Conservation (phyloP, 208 protist species). For the Trypanosoma melophagium region DNA sequence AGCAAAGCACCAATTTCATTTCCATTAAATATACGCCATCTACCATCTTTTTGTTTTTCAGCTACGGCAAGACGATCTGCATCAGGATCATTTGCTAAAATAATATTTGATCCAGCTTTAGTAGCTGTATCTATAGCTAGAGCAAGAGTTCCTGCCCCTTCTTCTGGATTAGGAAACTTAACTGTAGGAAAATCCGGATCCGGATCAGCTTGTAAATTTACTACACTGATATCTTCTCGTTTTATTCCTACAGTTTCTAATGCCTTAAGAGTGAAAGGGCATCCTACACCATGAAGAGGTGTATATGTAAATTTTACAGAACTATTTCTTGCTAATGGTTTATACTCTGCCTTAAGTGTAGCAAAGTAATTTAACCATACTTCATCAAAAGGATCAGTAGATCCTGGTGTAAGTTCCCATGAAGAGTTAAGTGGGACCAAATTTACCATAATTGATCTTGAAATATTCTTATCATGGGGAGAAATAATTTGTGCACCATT, state of each 20-base stretch:
- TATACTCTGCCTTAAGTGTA: conserved; percentile 45
- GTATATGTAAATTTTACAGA: conserved; percentile 66
- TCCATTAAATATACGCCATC: conserved; percentile 95
- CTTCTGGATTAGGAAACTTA: conserved; percentile 98
- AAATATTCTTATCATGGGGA: conserved; percentile 95
- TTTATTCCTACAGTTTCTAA: conserved; percentile 73
- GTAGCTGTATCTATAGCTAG: conserved; percentile 90
- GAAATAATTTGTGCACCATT: conserved; percentile 95
- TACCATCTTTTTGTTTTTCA: conserved; percentile 74
- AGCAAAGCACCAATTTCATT: conserved; percentile 98
- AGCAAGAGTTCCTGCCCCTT: conserved; percentile 88
- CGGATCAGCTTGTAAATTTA: conserved; percentile 88
- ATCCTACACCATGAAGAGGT: conserved; percentile 96
- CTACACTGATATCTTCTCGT: conserved; percentile 42
- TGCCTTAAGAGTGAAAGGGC: conserved; percentile 57
- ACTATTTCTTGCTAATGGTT: conserved; percentile 15
- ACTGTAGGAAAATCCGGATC: conserved; percentile 98
- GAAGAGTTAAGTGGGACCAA: conserved; percentile 74
- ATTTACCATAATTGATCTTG: conserved; percentile 82
- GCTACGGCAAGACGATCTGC: conserved; percentile 97
- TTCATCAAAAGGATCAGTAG: conserved; percentile 57
- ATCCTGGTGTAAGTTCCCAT: conserved; percentile 52
- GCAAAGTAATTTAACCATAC: conserved; percentile 66
- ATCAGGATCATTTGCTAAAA: conserved; percentile 99
- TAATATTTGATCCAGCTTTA: conserved; percentile 49